These are phyloP conservation scores for Phytophthora palmivora DNA, from an alignment of 352 stramenopile species.

Conservation along the genomic window DNA sequence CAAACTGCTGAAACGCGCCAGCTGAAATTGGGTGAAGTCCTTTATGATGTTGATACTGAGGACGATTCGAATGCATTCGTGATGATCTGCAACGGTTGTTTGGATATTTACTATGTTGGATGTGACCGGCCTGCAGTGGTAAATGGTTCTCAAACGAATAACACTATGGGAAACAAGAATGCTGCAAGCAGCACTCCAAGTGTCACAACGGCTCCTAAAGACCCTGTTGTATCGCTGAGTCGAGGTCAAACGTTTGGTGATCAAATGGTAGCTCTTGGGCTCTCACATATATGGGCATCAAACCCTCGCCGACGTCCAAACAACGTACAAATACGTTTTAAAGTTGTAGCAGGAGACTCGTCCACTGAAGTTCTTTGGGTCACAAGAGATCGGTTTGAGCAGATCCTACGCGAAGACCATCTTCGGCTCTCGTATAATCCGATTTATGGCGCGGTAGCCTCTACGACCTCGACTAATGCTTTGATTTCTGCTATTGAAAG, in stretches of 20 bases:
- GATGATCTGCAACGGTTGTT: constrained; percentile 44
- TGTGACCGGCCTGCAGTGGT: not conserved
- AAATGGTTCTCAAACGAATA: constrained; percentile 3
- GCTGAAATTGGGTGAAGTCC: constrained; percentile 22
- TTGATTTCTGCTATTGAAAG: constrained; percentile 21
- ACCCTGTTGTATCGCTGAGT: constrained; percentile 36
- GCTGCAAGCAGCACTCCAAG: not conserved
- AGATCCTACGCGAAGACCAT: constrained; percentile 49
- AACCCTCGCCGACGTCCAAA: constrained; percentile 16
- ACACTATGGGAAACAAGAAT: not conserved
- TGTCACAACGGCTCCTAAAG: constrained; percentile 3
- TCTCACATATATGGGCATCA: constrained; percentile 35
- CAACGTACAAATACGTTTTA: constrained; percentile 22
- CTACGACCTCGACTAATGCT: not conserved
- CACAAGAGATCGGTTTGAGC: constrained; percentile 38
- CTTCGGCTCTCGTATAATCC: constrained; percentile 49
- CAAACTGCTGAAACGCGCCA: constrained; percentile 31
- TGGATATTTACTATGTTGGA: constrained; percentile 61
- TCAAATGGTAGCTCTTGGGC: constrained; percentile 57
- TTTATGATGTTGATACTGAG: constrained; percentile 16
- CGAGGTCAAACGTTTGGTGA: constrained; percentile 61
- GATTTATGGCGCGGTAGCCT: constrained; percentile 9
- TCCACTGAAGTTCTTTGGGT: constrained; percentile 62
- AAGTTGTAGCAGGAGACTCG: constrained; percentile 45
- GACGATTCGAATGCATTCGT: constrained; percentile 31